Base-by-base conservation (phyloP, 2,329 filamentous ascomycete genomes). In the Neonectria hederae region DNA sequence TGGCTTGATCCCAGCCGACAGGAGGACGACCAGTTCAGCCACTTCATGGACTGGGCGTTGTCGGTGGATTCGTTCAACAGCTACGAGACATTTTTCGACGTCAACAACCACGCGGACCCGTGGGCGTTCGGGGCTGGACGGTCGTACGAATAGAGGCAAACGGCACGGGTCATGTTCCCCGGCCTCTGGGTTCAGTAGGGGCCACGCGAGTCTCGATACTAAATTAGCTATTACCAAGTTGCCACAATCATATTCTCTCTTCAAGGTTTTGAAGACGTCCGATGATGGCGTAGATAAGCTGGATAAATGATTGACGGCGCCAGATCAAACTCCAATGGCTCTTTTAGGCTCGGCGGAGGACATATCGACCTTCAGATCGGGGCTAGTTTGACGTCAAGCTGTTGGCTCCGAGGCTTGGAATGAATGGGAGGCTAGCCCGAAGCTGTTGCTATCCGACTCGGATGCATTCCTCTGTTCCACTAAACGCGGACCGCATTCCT, bases 11-110 rank as follows among this genome's bases (percentile, higher is more conserved):
- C 67, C 11, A 69, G 53, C 21, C 62, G 64, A 32, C 67, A 68
- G 48, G 57, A 61, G 19, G 65, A 68, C 14, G 59, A 51, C 13
- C 62, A 67, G 13, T 69, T 69, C 46, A 58, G 35, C 28, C 66
- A 72, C 59, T 70, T 74, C 30, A 74, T 75, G 65, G 72, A 76
- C 38, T 73, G 72, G 74, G 74, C 73, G 5, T 11, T 73, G 22
- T 70, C 68, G 8, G 70, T 76, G 24, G 74, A 76, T 60, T 67
- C 66, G 19, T 76, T 68, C 53, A 73, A 74, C 21, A 74, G 58
- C 42, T 74, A 70, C 49, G 69, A 72, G 42, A 61, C 66, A 22
- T 70, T 71, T 62, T 68, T 72, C 48, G 59, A 70, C 46, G 24
- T 45, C 14, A 54, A 54, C 21, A 63, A 64, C 17, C 22, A 45